phyloP scores from a whole-genome alignment of 176 grass and related monocot genomes.

The Tillandsia fasciculata region DNA sequence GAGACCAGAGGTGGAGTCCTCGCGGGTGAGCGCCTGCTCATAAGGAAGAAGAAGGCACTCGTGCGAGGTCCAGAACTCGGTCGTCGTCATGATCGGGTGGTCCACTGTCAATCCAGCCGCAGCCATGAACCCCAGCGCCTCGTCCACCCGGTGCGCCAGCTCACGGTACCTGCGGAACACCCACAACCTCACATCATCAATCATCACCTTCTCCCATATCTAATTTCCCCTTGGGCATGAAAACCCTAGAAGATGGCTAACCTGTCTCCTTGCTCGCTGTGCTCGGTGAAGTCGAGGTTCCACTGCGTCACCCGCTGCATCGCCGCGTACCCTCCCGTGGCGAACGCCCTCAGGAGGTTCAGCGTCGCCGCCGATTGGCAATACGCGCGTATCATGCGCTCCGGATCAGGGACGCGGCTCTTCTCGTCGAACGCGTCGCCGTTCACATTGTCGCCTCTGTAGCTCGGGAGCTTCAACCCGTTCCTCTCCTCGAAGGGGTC shows the following conservation, averaged over 20 bases:
- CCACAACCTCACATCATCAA: background rate
- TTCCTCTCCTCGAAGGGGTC: slow-evolving; percentile 36
- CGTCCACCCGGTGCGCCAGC: slow-evolving; percentile 31
- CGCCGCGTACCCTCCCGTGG: slow-evolving; percentile 60
- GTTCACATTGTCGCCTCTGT: slow-evolving; percentile 57
- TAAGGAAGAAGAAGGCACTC: slow-evolving; percentile 52
- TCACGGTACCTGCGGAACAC: slow-evolving; percentile 25
- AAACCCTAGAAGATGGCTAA: slow-evolving; percentile 2
- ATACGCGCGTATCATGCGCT: slow-evolving; percentile 66
- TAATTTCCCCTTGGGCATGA: too few relatives aligned
- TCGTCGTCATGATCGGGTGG: slow-evolving; percentile 37
- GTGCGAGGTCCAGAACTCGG: slow-evolving; percentile 62
- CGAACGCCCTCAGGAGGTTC: slow-evolving; percentile 62
- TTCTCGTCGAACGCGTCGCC: slow-evolving; percentile 58
- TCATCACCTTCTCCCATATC: background rate
- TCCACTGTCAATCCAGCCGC: slow-evolving; percentile 38
- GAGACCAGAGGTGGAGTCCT: slow-evolving; percentile 34
- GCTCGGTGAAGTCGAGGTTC: slow-evolving; percentile 69
- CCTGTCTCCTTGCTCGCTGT: slow-evolving; percentile 59
- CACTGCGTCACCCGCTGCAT: slow-evolving; percentile 58
- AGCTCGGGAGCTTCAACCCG: slow-evolving; percentile 55
- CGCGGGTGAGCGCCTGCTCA: slow-evolving; percentile 40
- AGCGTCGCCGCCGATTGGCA: slow-evolving; percentile 52
- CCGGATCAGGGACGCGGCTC: slow-evolving; percentile 47
- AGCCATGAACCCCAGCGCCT: slow-evolving; percentile 33